Evolutionary conservation across 768 basidiomycete species (phyloP).

Genomic region (Naganishia kalamii): DNA sequence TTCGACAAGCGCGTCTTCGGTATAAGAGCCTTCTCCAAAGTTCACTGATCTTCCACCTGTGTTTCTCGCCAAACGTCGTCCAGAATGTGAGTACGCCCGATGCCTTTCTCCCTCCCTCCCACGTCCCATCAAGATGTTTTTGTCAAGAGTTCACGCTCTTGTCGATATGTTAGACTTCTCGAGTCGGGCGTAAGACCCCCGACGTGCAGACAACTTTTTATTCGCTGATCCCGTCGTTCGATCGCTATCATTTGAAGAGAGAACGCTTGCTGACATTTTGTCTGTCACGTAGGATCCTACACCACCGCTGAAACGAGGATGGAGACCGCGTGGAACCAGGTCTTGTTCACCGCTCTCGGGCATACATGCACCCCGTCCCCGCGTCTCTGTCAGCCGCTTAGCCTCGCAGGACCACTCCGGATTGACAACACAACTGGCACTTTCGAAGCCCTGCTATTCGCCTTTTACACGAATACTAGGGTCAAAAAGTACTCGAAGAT

Average conservation of each 20-base stretch:
- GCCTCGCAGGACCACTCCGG: too few relatives aligned
- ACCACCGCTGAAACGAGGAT: background rate
- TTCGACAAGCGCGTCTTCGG: too few relatives aligned
- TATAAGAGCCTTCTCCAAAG: background rate
- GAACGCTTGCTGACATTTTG: background rate
- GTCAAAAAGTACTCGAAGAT: slow-evolving; percentile 15
- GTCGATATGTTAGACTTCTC: slow-evolving; percentile 16
- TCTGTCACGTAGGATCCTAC: background rate
- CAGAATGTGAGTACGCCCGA: background rate
- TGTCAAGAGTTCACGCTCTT: slow-evolving; percentile 14
- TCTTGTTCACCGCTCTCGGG: slow-evolving; percentile 6
- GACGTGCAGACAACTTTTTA: slow-evolving; percentile 3
- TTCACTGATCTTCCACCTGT: background rate
- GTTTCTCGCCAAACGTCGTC: background rate
- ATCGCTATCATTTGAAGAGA: background rate
- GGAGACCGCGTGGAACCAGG: slow-evolving; percentile 1
- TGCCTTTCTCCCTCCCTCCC: background rate
- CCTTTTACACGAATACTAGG: slow-evolving; percentile 12
- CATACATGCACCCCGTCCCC: slow-evolving; percentile 5
- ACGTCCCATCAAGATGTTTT: background rate
- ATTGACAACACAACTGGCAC: background rate
- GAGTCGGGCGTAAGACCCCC: slow-evolving; percentile 18
- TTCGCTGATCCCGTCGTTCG: background rate
- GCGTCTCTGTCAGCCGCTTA: background rate
- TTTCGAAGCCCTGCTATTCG: slow-evolving; percentile 18